Evolutionary conservation across 2,329 filamentous ascomycete species (phyloP), one percentile per base, ranked within the genome.

Genomic region (Dactylonectria macrodidyma): DNA sequence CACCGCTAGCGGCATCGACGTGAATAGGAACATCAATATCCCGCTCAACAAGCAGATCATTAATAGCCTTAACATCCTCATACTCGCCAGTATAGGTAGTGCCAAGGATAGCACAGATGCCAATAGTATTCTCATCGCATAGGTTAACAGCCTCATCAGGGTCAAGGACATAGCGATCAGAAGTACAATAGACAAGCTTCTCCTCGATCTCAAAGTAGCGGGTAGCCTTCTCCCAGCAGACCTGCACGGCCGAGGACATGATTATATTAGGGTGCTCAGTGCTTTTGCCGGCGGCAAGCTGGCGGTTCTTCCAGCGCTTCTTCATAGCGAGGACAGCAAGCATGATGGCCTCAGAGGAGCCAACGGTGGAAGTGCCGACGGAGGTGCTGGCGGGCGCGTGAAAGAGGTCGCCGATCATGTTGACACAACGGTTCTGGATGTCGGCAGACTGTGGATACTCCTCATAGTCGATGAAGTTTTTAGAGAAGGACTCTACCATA

Each of bases 81-180:
- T 98, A 97, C 84, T 98, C 93, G 5, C 95, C 95, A 0, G 95
- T 98, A 82, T 98, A 98, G 0, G 95, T 98, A 2, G 94, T 96
- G 9, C 95, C 95, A 2, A 98, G 83, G 73, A 98, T 98, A 65
- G 90, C 88, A 78, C 95, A 97, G 76, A 98, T 98, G 67, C 95
- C 95, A 76, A 98, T 98, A 11, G 90, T 92, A 78, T 92, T 91
- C 80, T 92, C 90, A 73, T 91, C 89, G 9, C 91, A 84, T 19
- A 91, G 80, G 33, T 84, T 78, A 6, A 91, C 89, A 2, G 89
- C 87, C 82, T 91, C 81, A 69, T 87, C 81, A 0, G 90, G 90
- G 74, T 92, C 90, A 68, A 92, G 88, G 60, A 91, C 88, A 74
- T 85, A 92, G 69, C 90, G 84, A 0, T 90, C 87, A 2, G 82